Evolutionary conservation across 108 stramenopile genomes (phyloP).

Genomic region (Bacterosira constricta): DNA sequence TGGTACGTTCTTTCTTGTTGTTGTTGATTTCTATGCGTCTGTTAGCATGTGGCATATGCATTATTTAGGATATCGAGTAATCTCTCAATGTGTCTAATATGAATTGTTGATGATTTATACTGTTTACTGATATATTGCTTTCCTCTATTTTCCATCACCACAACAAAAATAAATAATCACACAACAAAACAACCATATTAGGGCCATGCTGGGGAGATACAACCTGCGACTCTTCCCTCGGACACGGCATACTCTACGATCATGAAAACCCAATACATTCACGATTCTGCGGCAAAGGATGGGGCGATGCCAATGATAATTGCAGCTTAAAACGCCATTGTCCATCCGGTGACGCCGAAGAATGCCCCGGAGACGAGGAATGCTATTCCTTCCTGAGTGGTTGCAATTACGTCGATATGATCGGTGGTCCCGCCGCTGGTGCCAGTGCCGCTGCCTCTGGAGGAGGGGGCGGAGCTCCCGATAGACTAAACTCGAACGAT

Average conservation of each 20-base stretch:
- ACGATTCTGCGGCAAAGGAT: slow-evolving; percentile 33
- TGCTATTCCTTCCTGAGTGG: slow-evolving; percentile 28
- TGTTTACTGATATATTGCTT: neutral
- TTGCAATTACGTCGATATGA: slow-evolving; percentile 43
- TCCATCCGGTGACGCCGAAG: slow-evolving; percentile 21
- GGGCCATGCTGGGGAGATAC: slow-evolving; percentile 40
- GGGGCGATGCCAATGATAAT: slow-evolving; percentile 43
- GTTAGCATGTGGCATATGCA: too few relatives aligned
- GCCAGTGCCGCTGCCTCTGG: neutral
- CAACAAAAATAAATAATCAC: neutral
- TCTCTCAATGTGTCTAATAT: too few relatives aligned
- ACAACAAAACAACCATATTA: neutral
- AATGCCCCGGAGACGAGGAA: slow-evolving; percentile 8
- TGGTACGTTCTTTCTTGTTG: too few relatives aligned
- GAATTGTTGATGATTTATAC: too few relatives aligned
- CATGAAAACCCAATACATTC: slow-evolving; percentile 20
- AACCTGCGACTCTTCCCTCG: slow-evolving; percentile 18
- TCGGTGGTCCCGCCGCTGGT: slow-evolving; percentile 7
- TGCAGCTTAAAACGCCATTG: slow-evolving; percentile 39
- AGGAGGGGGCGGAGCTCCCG: neutral
- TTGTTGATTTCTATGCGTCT: too few relatives aligned
- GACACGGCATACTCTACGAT: slow-evolving; percentile 25
- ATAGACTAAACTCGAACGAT: neutral
- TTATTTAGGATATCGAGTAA: too few relatives aligned
- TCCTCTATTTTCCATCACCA: neutral